phyloP scores from a whole-genome alignment of 2,329 filamentous ascomycete genomes.

The Monilinia polystroma region DNA sequence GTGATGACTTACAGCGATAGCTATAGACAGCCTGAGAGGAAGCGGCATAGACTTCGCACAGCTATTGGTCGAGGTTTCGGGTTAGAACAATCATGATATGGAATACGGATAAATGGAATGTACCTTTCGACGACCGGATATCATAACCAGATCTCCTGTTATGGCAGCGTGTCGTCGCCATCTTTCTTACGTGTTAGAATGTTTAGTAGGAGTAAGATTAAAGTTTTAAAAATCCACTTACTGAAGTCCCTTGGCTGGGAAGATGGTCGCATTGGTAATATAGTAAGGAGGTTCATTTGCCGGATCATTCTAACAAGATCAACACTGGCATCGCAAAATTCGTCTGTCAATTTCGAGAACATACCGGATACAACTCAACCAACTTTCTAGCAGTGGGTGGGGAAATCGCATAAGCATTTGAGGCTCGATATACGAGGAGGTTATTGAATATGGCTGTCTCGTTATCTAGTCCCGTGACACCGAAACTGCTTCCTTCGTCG shows the following conservation, averaged over 20 bases:
- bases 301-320: conserved; percentile 43
- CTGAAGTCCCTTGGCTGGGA: conserved; percentile 42
- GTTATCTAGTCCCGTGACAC: conserved; percentile 44
- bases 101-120: not conserved
- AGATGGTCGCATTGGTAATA: conserved; percentile 40
- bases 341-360: not conserved
- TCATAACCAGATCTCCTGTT: conserved; percentile 51
- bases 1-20: conserved; percentile 44
- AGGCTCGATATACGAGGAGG: conserved; percentile 44
- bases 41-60: conserved; percentile 45
- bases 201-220: not conserved
- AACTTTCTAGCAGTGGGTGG: conserved; percentile 46
- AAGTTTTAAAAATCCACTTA: not conserved
- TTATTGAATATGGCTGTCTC: conserved; percentile 46
- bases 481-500: conserved; percentile 49
- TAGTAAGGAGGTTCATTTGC: conserved; percentile 47
- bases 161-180: conserved; percentile 49
- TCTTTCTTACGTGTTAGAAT: conserved; percentile 1
- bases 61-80: conserved; percentile 27
- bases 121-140: conserved; percentile 45
- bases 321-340: not conserved
- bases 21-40: conserved; percentile 45
- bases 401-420: conserved; percentile 46
- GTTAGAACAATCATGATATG: not conserved
- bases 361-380: conserved; percentile 47